Percentiles rank a stretch among this genome's conserved stretches.
These are phyloP conservation scores for Brassica napus DNA, from an alignment of 345 rosid genomes.

Conservation along the genomic window DNA sequence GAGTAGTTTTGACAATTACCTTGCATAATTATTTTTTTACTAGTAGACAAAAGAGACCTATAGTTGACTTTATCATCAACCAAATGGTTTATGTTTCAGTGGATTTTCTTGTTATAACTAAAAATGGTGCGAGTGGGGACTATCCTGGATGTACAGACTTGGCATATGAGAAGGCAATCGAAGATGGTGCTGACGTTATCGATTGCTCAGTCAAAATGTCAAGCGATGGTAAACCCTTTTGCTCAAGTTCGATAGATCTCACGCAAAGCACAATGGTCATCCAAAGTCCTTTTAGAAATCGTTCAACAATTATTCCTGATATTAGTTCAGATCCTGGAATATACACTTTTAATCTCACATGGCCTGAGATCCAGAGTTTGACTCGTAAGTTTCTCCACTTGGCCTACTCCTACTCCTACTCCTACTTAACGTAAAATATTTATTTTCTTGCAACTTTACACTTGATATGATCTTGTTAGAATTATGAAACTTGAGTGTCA, in stretches of 20 bases:
- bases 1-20: slow-evolving; percentile 43
- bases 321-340: slow-evolving; percentile 42
- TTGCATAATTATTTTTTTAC: neutral
- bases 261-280: slow-evolving; percentile 39
- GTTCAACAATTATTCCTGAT: slow-evolving; percentile 40
- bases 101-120: slow-evolving; percentile 53
- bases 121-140: slow-evolving; percentile 85
- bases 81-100: slow-evolving; percentile 41
- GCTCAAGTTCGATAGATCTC: slow-evolving; percentile 59
- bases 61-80: neutral
- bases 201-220: slow-evolving; percentile 88
- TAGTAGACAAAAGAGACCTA: neutral
- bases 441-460: neutral
- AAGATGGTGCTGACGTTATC: slow-evolving; percentile 60
- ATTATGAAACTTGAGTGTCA: neutral
- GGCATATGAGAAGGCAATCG: slow-evolving; percentile 65
- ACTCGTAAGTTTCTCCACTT: slow-evolving; percentile 48
- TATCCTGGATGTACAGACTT: slow-evolving; percentile 72
- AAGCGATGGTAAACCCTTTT: slow-evolving; percentile 61
- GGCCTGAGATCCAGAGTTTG: slow-evolving; percentile 57
- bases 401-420: neutral
- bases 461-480: neutral
- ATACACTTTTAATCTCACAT: slow-evolving; percentile 59
- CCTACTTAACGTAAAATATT: neutral
- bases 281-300: slow-evolving; percentile 35